Conservation (phyloP, 2,329 filamentous ascomycete genomes). For the Aspergillus aculeatinus region DNA sequence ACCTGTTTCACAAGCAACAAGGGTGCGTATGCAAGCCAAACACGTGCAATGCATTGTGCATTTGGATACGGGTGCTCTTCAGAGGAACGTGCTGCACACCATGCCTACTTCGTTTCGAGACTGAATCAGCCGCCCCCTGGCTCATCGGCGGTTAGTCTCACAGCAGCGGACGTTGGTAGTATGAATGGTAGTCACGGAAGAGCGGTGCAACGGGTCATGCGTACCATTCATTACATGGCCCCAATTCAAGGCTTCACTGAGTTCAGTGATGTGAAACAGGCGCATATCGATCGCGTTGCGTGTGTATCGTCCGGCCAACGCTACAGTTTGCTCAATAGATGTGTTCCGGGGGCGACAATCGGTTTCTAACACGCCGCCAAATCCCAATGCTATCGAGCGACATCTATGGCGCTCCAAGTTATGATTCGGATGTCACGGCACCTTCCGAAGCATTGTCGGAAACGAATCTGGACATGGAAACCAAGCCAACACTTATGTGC, state of each 20-base stretch:
- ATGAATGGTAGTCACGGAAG: neutral
- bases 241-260: neutral
- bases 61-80: neutral
- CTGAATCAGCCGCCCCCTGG: neutral
- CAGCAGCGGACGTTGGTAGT: neutral
- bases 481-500: slow-evolving; percentile 45
- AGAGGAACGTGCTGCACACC: neutral
- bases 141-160: neutral
- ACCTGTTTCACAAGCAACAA: neutral
- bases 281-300: slow-evolving; percentile 23
- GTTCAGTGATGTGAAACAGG: neutral
- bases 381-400: no score
- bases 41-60: neutral
- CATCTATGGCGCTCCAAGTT: slow-evolving; percentile 29
- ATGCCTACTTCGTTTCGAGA: neutral
- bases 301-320: slow-evolving; percentile 36
- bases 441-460: slow-evolving; percentile 38
- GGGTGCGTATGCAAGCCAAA: neutral
- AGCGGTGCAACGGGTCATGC: neutral
- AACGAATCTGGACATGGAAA: slow-evolving; percentile 44
- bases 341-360: slow-evolving; percentile 41
- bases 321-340: slow-evolving; percentile 44
- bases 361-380: no score
- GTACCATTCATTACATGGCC: neutral
- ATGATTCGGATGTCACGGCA: slow-evolving; percentile 30